Base-by-base conservation (phyloP, 257 asterid species). In the Lithospermum erythrorhizon region DNA sequence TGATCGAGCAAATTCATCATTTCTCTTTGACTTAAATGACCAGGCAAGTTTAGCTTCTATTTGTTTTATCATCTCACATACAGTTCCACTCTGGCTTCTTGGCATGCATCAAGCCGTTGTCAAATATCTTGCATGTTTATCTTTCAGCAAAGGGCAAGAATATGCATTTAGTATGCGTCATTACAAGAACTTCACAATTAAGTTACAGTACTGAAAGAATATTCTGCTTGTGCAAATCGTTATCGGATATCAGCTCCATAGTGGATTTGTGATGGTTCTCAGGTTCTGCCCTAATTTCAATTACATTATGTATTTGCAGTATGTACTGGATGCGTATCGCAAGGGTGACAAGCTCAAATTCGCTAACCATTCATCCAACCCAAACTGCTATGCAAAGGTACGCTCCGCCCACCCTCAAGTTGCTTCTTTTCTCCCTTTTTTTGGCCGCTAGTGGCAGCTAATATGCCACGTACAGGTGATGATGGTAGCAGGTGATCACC, bases 291-390 rank as follows among this genome's bases (percentile, higher is more conserved):
- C 32, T 3, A 5, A 27, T 5, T 27, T 41, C 65, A 68, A 41
- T 65, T 30, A 7, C 21, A 14, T 51, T 45, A 61, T 58, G 35
- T 45, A 11, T 69, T 67, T 75, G 69, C 89, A 89, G 99, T 93
- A 73, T 59, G 99, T 93, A 57, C 94, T 93, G 29, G 99, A 93
- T 68, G 99, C 99, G 22, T 84, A 72, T 77, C 94, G 95, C 72
- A 86, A 89, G 79, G 99, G 99, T 58, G 94, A 89, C 81, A 93
- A 93, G 72, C 79, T 93, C 70, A 93, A 93, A 78, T 93, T 93
- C 6, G 99, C 99, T 19, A 93, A 93, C 73, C 99, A 93, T 77
- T 93, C 99, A 0, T 66, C 97, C 51, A 80, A 84, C 53, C 99
- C 99, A 16, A 93, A 93, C 73, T 93, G 99, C 59, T 83, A 83